A percentile compares a stretch with the other conserved stretches of the same genome.
These are phyloP conservation scores for Pythium myriotylum DNA, from an alignment of 352 stramenopile species.

Conservation along the genomic window DNA sequence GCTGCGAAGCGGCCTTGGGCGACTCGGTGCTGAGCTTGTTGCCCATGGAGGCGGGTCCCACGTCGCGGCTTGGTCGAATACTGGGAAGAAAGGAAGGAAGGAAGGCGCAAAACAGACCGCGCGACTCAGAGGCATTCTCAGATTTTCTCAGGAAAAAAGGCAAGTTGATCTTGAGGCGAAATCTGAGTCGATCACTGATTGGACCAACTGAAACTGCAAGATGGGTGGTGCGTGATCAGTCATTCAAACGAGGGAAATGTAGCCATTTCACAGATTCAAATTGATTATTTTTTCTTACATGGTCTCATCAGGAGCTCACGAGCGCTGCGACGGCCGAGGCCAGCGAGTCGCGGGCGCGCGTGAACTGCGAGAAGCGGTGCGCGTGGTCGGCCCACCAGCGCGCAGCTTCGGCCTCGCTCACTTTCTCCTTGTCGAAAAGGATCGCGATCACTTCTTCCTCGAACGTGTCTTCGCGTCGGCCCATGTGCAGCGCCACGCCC, in stretches of 20 bases:
- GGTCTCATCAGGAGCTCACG: too few relatives aligned
- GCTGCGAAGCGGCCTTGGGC: neutral
- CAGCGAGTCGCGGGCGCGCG: conserved; percentile 17
- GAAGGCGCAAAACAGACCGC: too few relatives aligned
- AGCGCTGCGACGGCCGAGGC: conserved; percentile 18
- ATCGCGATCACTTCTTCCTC: conserved; percentile 83
- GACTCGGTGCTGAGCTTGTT: neutral
- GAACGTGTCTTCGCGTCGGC: conserved; percentile 71
- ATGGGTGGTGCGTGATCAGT: too few relatives aligned
- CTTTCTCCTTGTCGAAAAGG: conserved; percentile 86
- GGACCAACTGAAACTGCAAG: too few relatives aligned
- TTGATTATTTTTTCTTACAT: too few relatives aligned
- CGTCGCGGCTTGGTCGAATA: neutral
- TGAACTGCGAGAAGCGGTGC: conserved; percentile 52
- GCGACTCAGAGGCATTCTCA: too few relatives aligned
- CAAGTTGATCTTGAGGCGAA: too few relatives aligned
- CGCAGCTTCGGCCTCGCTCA: conserved; percentile 71
- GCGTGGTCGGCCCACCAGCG: conserved; percentile 76
- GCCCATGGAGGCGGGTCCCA: neutral
- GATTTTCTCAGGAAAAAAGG: too few relatives aligned
- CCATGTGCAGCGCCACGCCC: conserved; percentile 75
- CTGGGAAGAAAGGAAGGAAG: too few relatives aligned
- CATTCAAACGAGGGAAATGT: neutral
- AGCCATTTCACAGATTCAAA: neutral
- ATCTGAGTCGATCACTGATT: too few relatives aligned